A percentile compares a stretch with the other conserved stretches of the same genome.
Conservation (phyloP, 306 rosid genomes). For the Ceratonia siliqua region DNA sequence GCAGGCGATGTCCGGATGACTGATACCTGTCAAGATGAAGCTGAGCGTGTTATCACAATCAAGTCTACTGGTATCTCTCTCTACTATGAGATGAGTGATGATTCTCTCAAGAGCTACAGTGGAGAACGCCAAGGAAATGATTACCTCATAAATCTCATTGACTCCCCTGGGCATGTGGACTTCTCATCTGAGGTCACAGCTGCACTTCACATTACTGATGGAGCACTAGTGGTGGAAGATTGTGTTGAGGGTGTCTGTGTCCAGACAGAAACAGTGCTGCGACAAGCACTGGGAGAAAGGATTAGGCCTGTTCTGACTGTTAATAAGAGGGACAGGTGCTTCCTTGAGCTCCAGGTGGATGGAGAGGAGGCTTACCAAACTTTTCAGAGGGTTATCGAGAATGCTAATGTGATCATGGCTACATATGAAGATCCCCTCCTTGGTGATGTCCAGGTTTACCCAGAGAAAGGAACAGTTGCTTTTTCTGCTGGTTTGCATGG, state of each 20-base stretch:
- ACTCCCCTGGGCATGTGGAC: slow-evolving; percentile 92
- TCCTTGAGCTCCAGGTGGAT: slow-evolving; percentile 93
- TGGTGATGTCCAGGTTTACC: slow-evolving; percentile 85
- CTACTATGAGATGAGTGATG: slow-evolving; percentile 80
- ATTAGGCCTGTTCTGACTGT: slow-evolving; percentile 86
- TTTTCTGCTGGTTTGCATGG: slow-evolving; percentile 96
- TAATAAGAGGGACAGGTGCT: slow-evolving; percentile 98
- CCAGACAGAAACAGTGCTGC: slow-evolving; percentile 87
- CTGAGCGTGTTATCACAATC: slow-evolving; percentile 94
- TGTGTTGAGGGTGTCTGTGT: slow-evolving; percentile 94
- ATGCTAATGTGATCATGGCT: slow-evolving; percentile 95
- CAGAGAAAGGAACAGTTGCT: slow-evolving; percentile 94
- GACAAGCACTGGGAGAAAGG: slow-evolving; percentile 94
- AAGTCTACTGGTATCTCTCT: slow-evolving; percentile 95
- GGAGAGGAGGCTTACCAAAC: slow-evolving; percentile 94
- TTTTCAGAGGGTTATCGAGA: slow-evolving; percentile 81
- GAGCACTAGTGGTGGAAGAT: slow-evolving; percentile 93
- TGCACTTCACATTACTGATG: slow-evolving; percentile 93
- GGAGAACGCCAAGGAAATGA: slow-evolving; percentile 82
- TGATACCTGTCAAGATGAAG: slow-evolving; percentile 89
- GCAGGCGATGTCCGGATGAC: slow-evolving; percentile 98
- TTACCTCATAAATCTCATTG: slow-evolving; percentile 91
- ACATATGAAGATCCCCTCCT: slow-evolving; percentile 91
- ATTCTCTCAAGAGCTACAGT: slow-evolving; percentile 53
- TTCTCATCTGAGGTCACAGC: slow-evolving; percentile 97